Evolutionary conservation across 179 eudicot species (phyloP).

Genomic region (Drosera spatulata): DNA sequence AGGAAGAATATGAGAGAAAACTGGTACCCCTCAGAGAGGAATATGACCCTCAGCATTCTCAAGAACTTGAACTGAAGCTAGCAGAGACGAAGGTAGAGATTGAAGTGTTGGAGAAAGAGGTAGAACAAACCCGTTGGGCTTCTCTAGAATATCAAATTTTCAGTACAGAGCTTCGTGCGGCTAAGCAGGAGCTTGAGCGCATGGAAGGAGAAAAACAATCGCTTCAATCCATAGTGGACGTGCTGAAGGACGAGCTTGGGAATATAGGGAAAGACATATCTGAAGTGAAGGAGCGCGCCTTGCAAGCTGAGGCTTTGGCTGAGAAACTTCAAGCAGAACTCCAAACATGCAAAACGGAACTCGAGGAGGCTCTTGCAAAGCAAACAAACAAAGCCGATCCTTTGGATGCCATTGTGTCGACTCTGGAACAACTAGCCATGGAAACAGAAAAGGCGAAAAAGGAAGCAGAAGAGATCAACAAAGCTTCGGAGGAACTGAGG

Average conservation of each 20-base stretch:
- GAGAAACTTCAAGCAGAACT: constrained; percentile 25
- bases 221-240: constrained; percentile 33
- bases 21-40: constrained; percentile 23
- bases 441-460: constrained; percentile 31
- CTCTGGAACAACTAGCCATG: constrained; percentile 22
- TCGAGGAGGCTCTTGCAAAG: constrained; percentile 32
- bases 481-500: constrained; percentile 13
- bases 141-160: constrained; percentile 29
- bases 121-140: constrained; percentile 30
- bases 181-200: constrained; percentile 54
- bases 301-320: constrained; percentile 16
- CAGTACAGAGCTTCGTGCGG: constrained; percentile 40
- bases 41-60: constrained; percentile 16
- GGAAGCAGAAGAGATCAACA: constrained; percentile 30
- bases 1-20: constrained; percentile 33
- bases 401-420: constrained; percentile 18
- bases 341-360: constrained; percentile 34
- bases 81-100: constrained; percentile 40
- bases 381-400: constrained; percentile 23
- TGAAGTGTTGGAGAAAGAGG: constrained; percentile 34
- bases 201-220: constrained; percentile 43
- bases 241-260: constrained; percentile 42
- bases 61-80: constrained; percentile 32
- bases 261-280: constrained; percentile 32
- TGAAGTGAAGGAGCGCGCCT: constrained; percentile 31